Conservation (phyloP, 495 filamentous ascomycete species). For the Neurospora sp. region DNA sequence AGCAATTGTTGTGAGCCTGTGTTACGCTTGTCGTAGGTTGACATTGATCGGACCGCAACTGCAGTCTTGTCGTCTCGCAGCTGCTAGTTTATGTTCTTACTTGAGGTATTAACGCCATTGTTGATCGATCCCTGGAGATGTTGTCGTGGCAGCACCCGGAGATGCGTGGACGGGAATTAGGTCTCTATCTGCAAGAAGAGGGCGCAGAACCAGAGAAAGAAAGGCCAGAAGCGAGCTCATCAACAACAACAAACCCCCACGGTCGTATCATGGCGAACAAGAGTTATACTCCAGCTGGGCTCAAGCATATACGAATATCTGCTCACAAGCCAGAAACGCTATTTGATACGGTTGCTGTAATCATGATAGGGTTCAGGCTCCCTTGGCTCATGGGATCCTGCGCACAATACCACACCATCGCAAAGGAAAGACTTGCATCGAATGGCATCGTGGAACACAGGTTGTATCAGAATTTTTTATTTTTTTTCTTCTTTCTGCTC, state of each 20-base stretch:
- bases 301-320: not conserved
- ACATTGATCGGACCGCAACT: not conserved
- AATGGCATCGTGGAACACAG: not conserved
- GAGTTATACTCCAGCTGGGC: not conserved
- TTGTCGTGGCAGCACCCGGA: not conserved
- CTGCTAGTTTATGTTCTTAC: not conserved
- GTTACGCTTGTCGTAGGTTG: not conserved
- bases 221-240: not conserved
- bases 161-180: not conserved
- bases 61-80: not conserved
- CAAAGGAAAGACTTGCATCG: not conserved
- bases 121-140: not conserved
- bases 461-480: not conserved
- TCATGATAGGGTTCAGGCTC: not conserved
- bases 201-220: not conserved
- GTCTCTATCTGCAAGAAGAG: not conserved
- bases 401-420: not conserved
- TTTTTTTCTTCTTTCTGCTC: not conserved
- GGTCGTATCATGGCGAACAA: not conserved
- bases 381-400: not conserved
- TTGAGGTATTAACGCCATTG: not conserved
- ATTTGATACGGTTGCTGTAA: not conserved
- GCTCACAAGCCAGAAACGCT: not conserved
- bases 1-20: not conserved
- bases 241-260: not conserved